Evolutionary conservation across 371 early-diverging fungal genomes (phyloP), one percentile per base, ranked within the genome.

Genomic region (Amoeboradix gromovi): DNA sequence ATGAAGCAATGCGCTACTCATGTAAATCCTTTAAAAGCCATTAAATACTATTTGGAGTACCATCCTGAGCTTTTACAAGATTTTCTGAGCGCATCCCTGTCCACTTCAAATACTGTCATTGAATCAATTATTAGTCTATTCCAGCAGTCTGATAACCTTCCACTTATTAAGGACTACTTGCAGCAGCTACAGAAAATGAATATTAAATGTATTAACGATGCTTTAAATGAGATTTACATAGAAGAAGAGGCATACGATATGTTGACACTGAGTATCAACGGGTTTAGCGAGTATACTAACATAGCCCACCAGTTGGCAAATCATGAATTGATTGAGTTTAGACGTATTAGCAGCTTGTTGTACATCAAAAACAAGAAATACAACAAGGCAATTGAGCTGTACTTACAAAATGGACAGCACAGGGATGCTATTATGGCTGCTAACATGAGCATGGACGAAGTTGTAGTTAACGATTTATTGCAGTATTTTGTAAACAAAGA

Each of bases 381-480:
- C 92, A 82, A 85, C 76, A 90, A 94, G 77, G 90, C 93, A 1
- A 85, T 96, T 76, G 83, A 85, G 17, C 80, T 96, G 69, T 93
- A 92, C 30, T 93, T 94, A 81, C 86, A 91, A 78, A 94, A 96
- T 75, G 81, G 86, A 69, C 82, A 94, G 32, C 94, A 85, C 83
- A 90, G 89, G 81, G 97, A 96, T 75, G 92, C 94, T 0, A 93
- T 95, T 87, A 91, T 92, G 68, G 92, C 95, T 0, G 97, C 93
- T 17, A 86, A 88, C 1, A 87, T 85, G 72, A 90, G 91, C 1
- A 82, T 81, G 66, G 88, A 85, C 70, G 78, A 83, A 5, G 89
- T 90, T 66, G 82, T 90, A 17, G 92, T 90, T 68, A 91, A 94
- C 74, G 92, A 92, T 72, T 75, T 96, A 68, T 75, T 94, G 71